A percentile compares a stretch with the other conserved stretches of the same genome.
Evolutionary conservation across 352 stramenopile species (phyloP).

Genomic region (Globisporangium rhizosaccharum): DNA sequence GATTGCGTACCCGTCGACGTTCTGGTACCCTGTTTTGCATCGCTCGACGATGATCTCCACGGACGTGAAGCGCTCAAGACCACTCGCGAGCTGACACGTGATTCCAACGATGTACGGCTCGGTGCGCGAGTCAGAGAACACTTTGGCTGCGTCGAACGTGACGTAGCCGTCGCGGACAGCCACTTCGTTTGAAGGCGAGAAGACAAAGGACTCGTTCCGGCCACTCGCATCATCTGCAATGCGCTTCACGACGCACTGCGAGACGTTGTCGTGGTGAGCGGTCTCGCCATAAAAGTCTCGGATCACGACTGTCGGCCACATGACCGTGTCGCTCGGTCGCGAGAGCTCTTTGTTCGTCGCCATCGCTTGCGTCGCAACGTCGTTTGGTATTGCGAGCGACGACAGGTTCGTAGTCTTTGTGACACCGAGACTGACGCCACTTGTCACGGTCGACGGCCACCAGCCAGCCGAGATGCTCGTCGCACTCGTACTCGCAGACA

Average conservation of each 20-base stretch:
- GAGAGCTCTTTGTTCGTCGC: not conserved
- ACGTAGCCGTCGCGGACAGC: constrained; percentile 36
- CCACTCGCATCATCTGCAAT: constrained; percentile 15
- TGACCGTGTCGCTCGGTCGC: constrained; percentile 2
- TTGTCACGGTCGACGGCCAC: constrained; percentile 59
- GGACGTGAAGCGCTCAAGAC: constrained; percentile 6
- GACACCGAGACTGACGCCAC: constrained; percentile 43
- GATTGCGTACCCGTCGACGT: constrained; percentile 40
- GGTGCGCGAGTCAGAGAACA: constrained; percentile 25
- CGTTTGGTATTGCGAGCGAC: not conserved
- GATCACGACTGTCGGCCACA: constrained; percentile 62
- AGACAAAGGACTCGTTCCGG: constrained; percentile 31
- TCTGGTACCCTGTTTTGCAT: constrained; percentile 58
- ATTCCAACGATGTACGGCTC: constrained; percentile 35
- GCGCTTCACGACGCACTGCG: constrained; percentile 12
- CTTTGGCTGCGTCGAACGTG: constrained; percentile 33
- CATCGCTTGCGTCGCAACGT: not conserved
- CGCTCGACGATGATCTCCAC: constrained; percentile 43
- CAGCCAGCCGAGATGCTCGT: constrained; percentile 34
- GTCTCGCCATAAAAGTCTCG: constrained; percentile 54
- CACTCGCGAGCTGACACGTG: constrained; percentile 33
- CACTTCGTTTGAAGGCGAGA: constrained; percentile 28
- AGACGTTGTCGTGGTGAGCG: constrained; percentile 38
- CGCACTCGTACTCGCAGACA: constrained; percentile 35
- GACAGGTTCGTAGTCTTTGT: constrained; percentile 6